Base-by-base conservation (phyloP, 257 asterid species). In the Ocimum tenuiflorum region DNA sequence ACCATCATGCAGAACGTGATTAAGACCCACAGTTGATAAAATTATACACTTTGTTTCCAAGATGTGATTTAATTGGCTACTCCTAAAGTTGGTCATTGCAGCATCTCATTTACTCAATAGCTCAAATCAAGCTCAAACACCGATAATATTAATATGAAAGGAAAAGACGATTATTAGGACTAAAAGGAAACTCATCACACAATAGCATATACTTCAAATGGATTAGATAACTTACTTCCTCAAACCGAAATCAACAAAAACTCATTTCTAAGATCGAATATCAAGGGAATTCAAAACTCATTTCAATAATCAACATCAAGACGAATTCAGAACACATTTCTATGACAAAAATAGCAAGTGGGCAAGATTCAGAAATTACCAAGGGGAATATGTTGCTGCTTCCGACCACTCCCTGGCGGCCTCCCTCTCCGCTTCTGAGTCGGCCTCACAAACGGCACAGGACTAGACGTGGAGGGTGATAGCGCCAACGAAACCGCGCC, bases 391-490 rank as follows among this genome's bases (percentile, higher is more conserved):
- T 74, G 71, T 53, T 78, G 84, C 23, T 76, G 88, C 68, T 73
- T 83, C 47, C 82, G 78, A 18, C 90, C 84, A 48, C 70, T 64
- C 57, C 89, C 89, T 5, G 86, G 89, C 31, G 94, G 89, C 51
- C 94, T 78, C 71, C 89, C 94, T 60, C 88, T 78, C 56, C 81
- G 61, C 72, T 79, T 86, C 53, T 69, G 82, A 68, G 72, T 65
- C 24, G 82, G 73, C n/a, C 75, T 51, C 29, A 83, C 75, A 48
- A 71, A 53, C n/a, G 79, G 63, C 55, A 74, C 64, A 23, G 78
- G 77, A 69, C 76, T 41, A 4, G 89, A 73, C 1, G 84, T 66
- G 33, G 86, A 67, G 5, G 86, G 80, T 22, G 71, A 67, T 70
- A 80, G 60, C n/a, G 81, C 72, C 72, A 76, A 67, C 1, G 84